These are phyloP conservation scores for Rhizophagus clarus DNA, from an alignment of 192 early-diverging fungal species.

Conservation along the genomic window DNA sequence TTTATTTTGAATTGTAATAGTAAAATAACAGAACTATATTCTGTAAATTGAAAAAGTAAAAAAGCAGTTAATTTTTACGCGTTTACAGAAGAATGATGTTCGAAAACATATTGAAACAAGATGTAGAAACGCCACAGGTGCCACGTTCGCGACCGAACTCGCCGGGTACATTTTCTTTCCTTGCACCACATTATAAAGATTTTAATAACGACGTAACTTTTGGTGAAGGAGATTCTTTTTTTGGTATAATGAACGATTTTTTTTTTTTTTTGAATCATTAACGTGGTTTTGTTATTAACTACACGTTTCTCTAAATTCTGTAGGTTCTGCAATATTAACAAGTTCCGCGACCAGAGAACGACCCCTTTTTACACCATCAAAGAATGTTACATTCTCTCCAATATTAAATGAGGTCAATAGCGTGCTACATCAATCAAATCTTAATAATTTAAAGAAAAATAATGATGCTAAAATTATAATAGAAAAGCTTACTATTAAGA, in stretches of 20 bases:
- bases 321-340: not conserved
- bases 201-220: constrained; percentile 7
- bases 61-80: not conserved
- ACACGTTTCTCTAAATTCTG: not conserved
- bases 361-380: not conserved
- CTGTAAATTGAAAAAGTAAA: no score
- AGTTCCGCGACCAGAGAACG: not conserved
- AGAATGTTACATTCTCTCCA: not conserved
- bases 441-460: not conserved
- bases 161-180: not conserved
- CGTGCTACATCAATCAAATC: not conserved
- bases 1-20: no score
- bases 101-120: not conserved
- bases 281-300: not conserved
- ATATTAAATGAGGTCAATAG: not conserved
- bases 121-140: no score
- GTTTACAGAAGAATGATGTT: not conserved
- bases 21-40: no score
- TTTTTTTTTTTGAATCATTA: no score
- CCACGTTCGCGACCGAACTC: not conserved
- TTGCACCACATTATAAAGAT: constrained; percentile 1
- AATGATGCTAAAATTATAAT: not conserved
- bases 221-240: constrained; percentile 15
- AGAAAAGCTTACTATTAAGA: not conserved
- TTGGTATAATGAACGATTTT: not conserved